These are phyloP conservation scores for Penicillium palitans DNA, from an alignment of 2,329 filamentous ascomycete species.

Conservation along the genomic window DNA sequence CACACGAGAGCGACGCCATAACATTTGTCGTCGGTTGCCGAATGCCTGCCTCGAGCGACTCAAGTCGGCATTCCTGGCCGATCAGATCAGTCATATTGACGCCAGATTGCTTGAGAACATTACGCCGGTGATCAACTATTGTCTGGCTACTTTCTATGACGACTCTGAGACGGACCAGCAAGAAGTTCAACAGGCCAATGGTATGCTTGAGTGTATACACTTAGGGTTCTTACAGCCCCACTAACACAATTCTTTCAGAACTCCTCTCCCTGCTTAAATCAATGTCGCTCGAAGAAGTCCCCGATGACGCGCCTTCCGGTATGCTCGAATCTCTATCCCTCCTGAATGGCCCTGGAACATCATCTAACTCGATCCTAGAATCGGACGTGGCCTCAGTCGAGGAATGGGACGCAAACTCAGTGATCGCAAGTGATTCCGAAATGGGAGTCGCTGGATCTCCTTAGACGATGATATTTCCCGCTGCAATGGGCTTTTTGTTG, in stretches of 20 bases:
- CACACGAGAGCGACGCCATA: slow-evolving; percentile 25
- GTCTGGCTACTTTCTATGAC: slow-evolving; percentile 41
- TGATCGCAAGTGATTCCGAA: slow-evolving; percentile 44
- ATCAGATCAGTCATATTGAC: slow-evolving; percentile 33
- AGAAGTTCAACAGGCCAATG: slow-evolving; percentile 34
- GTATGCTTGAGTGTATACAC: slow-evolving; percentile 29
- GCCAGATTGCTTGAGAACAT: slow-evolving; percentile 40
- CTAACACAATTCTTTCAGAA: slow-evolving; percentile 24
- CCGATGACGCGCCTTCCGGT: slow-evolving; percentile 45
- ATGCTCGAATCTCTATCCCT: slow-evolving; percentile 22
- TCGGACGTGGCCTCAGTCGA: slow-evolving; percentile 44
- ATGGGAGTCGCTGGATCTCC: slow-evolving; percentile 41
- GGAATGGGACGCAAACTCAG: slow-evolving; percentile 46
- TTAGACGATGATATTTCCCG: slow-evolving; percentile 16
- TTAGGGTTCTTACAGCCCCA: neutral
- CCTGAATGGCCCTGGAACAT: neutral
- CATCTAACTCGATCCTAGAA: slow-evolving; percentile 27
- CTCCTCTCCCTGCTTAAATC: slow-evolving; percentile 37
- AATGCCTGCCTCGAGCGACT: slow-evolving; percentile 36
- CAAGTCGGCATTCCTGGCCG: slow-evolving; percentile 33
- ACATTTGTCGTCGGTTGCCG: slow-evolving; percentile 36
- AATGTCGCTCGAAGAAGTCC: slow-evolving; percentile 38
- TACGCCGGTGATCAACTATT: slow-evolving; percentile 39
- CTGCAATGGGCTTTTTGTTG: neutral
- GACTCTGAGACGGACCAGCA: slow-evolving; percentile 39